Evolutionary conservation across 2,329 filamentous ascomycete species (phyloP).

Genomic region (Peltaster fructicola): DNA sequence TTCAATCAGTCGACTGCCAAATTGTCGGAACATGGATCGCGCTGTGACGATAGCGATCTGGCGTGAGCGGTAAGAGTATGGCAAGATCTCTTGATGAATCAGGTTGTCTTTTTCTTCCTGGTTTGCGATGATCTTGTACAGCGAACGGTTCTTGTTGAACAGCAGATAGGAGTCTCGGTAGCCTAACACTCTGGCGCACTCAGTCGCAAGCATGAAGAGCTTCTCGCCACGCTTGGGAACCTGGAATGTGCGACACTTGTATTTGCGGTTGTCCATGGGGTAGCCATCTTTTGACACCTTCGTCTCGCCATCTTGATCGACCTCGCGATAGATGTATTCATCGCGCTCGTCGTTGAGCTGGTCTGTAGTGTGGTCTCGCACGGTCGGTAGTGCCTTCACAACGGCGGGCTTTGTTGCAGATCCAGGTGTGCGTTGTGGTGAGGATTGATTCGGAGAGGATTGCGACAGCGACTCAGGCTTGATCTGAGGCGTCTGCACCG

Average conservation of each 20-base stretch:
- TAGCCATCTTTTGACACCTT: constrained; percentile 78
- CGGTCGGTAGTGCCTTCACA: constrained; percentile 85
- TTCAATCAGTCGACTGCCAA: constrained; percentile 82
- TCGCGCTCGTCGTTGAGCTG: constrained; percentile 78
- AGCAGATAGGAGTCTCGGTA: constrained; percentile 96
- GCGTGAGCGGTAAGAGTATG: constrained; percentile 93
- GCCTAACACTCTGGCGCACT: constrained; percentile 82
- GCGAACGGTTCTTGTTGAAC: constrained; percentile 94
- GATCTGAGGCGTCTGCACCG: constrained; percentile 36
- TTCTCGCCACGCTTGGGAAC: constrained; percentile 84
- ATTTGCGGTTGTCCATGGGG: constrained; percentile 65
- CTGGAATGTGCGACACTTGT: constrained; percentile 82
- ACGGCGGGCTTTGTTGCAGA: constrained; percentile 46
- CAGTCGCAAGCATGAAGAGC: constrained; percentile 95
- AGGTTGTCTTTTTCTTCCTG: constrained; percentile 93
- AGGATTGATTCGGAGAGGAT: constrained; percentile 38
- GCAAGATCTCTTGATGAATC: constrained; percentile 84
- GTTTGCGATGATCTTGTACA: constrained; percentile 94
- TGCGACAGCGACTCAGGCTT: constrained; percentile 32
- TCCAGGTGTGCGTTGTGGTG: constrained; percentile 61
- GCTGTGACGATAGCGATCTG: constrained; percentile 98
- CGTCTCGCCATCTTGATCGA: constrained; percentile 81
- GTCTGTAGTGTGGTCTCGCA: constrained; percentile 92
- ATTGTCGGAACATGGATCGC: constrained; percentile 95
- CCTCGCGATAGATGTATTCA: constrained; percentile 87